Conservation (phyloP, 495 filamentous ascomycete species). For the Penicillium canariense region DNA sequence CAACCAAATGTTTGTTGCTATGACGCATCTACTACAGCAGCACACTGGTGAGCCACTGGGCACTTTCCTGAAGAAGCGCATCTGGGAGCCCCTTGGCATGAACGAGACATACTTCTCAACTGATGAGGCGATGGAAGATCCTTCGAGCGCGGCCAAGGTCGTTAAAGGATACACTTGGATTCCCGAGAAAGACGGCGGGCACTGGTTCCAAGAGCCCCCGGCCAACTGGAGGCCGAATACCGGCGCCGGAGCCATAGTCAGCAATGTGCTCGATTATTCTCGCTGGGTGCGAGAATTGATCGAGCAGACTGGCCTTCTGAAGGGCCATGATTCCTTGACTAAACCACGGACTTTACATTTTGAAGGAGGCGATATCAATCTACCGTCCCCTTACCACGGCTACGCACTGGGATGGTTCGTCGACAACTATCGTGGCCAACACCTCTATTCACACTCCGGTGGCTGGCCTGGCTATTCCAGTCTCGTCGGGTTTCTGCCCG, state of each 20-base stretch:
- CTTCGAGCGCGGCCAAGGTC: conserved; percentile 1
- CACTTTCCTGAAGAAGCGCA: conserved; percentile 32
- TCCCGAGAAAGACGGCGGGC: conserved; percentile 5
- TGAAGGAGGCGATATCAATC: conserved; percentile 9
- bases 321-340: conserved; percentile 38
- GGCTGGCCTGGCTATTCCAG: conserved; percentile 46
- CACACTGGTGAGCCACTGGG: conserved; percentile 40
- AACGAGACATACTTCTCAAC: conserved; percentile 31
- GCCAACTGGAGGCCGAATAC: conserved; percentile 32
- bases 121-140: conserved; percentile 11
- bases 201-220: conserved; percentile 12
- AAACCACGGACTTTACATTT: conserved; percentile 32
- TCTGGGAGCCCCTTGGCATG: conserved; percentile 55
- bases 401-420: conserved; percentile 50
- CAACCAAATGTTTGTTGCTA: conserved; percentile 50
- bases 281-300: conserved; percentile 47
- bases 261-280: conserved; percentile 52
- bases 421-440: conserved; percentile 41
- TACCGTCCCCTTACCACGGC: conserved; percentile 15
- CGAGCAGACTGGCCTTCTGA: conserved; percentile 27
- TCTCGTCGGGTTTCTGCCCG: conserved; percentile 46
- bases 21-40: conserved; percentile 42
- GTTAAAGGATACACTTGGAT: conserved; percentile 23
- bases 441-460: conserved; percentile 43
- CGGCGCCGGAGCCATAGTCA: conserved; percentile 52